These are phyloP conservation scores for Gnaphalium uliginosum DNA, from an alignment of 129 eudicot species.

Conservation along the genomic window DNA sequence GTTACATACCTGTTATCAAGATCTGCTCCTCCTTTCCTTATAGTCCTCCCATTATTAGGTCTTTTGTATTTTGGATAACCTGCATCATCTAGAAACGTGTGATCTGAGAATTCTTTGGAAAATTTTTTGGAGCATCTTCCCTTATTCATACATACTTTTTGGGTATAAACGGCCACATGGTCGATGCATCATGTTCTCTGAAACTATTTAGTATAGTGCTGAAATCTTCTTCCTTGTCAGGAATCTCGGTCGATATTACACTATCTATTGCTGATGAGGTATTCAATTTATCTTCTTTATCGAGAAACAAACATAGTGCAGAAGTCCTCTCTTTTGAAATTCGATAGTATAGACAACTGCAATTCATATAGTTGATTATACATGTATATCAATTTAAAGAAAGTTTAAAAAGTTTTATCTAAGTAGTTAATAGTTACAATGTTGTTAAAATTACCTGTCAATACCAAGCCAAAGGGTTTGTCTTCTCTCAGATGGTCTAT, in stretches of 20 bases:
- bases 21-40: not conserved
- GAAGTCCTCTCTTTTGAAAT: conserved; percentile 28
- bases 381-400: too few species aligned
- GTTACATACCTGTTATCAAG: not conserved
- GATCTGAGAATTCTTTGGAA: not conserved
- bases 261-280: not conserved
- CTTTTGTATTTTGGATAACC: not conserved
- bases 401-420: too few species aligned
- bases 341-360: conserved; percentile 21
- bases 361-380: too few species aligned
- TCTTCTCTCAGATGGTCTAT: not conserved
- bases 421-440: too few species aligned
- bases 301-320: conserved; percentile 6
- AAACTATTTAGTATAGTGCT: not conserved
- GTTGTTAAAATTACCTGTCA: too few species aligned
- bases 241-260: conserved; percentile 10
- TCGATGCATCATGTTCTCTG: conserved; percentile 22
- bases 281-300: not conserved
- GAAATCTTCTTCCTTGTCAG: not conserved
- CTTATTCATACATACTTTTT: not conserved
- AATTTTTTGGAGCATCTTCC: not conserved
- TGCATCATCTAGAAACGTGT: not conserved
- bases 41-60: not conserved
- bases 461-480: not conserved
- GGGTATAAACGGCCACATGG: conserved; percentile 13